Conservation (phyloP, 2,329 filamentous ascomycete genomes). For the Teratosphaeria epicoccoides region DNA sequence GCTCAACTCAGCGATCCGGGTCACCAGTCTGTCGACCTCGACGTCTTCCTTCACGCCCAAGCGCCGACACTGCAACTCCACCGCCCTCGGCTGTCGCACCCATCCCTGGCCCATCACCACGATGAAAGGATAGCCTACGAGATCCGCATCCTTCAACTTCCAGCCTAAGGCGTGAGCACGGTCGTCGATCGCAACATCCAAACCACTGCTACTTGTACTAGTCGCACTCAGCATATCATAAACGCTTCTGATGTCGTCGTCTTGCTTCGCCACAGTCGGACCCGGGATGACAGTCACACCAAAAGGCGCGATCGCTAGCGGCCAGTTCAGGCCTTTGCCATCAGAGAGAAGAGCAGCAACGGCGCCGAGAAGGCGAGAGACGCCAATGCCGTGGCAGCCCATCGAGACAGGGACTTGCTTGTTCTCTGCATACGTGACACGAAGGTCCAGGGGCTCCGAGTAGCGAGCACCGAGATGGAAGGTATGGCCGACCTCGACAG, state of each 20-base stretch:
- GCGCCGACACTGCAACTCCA: slow-evolving; percentile 70
- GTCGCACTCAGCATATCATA: slow-evolving; percentile 48
- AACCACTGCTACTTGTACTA: background rate
- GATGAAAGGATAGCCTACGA: slow-evolving; percentile 77
- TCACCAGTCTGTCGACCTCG: background rate
- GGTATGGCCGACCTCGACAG: slow-evolving; percentile 87
- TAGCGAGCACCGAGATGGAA: slow-evolving; percentile 90
- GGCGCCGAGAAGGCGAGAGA: slow-evolving; percentile 81
- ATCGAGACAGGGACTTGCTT: slow-evolving; percentile 60
- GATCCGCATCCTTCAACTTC: slow-evolving; percentile 84
- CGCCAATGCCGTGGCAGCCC: slow-evolving; percentile 93
- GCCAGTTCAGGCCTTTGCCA: slow-evolving; percentile 72
- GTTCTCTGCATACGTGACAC: slow-evolving; percentile 36
- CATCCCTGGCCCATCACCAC: slow-evolving; percentile 68
- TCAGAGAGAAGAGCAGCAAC: slow-evolving; percentile 69
- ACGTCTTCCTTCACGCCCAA: slow-evolving; percentile 51
- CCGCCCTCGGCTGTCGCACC: slow-evolving; percentile 37
- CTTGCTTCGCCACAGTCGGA: background rate
- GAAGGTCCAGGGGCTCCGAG: slow-evolving; percentile 60
- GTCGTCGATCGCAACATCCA: slow-evolving; percentile 66
- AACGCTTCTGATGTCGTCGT: slow-evolving; percentile 30
- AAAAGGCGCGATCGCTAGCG: slow-evolving; percentile 73
- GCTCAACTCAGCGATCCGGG: background rate
- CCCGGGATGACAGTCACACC: slow-evolving; percentile 53
- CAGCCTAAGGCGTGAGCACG: slow-evolving; percentile 55